Conservation (phyloP, 768 basidiomycete genomes). For the Chalciporus sphaerocephalus region DNA sequence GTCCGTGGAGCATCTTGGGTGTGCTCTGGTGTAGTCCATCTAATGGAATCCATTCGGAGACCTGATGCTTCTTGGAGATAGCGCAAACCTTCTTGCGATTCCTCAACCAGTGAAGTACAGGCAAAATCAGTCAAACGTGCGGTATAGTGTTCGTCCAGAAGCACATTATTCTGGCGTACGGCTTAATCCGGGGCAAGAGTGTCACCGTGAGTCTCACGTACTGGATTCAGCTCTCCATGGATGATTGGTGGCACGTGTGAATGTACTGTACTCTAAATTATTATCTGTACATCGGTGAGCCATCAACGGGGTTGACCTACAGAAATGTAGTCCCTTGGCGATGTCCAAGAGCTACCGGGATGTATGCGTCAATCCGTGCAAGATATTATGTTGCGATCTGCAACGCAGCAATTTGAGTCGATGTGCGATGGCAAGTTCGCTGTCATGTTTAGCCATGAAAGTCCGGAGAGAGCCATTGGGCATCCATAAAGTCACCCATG, state of each 20-base stretch:
- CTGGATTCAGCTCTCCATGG: slow-evolving; percentile 13
- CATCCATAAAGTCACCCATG: slow-evolving; percentile 30
- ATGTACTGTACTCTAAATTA: slow-evolving; percentile 6
- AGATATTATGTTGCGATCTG: slow-evolving; percentile 20
- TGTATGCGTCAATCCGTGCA: slow-evolving; percentile 23
- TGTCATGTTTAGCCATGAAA: slow-evolving; percentile 13
- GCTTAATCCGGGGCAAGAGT: not conserved
- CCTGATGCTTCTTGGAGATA: slow-evolving; percentile 1
- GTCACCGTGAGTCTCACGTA: not conserved
- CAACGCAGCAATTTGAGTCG: slow-evolving; percentile 5
- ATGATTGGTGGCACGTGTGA: not conserved
- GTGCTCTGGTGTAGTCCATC: slow-evolving; percentile 40
- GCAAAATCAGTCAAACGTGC: slow-evolving; percentile 45
- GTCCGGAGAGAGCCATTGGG: slow-evolving; percentile 22
- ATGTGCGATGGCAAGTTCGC: not conserved
- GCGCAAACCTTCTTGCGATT: not conserved
- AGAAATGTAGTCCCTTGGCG: slow-evolving; percentile 11
- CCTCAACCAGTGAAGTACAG: slow-evolving; percentile 20
- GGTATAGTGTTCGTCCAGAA: slow-evolving; percentile 20
- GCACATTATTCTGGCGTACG: slow-evolving; percentile 10
- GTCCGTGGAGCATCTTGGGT: slow-evolving; percentile 16
- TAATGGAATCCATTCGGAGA: slow-evolving; percentile 30
- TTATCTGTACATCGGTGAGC: not conserved
- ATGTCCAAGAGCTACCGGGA: slow-evolving; percentile 11
- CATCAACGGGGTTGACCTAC: slow-evolving; percentile 1